A percentile compares a stretch with the other conserved stretches of the same genome.
These are phyloP conservation scores for Fagopyrum esculentum DNA, from an alignment of 148 eudicot genomes.

Conservation along the genomic window DNA sequence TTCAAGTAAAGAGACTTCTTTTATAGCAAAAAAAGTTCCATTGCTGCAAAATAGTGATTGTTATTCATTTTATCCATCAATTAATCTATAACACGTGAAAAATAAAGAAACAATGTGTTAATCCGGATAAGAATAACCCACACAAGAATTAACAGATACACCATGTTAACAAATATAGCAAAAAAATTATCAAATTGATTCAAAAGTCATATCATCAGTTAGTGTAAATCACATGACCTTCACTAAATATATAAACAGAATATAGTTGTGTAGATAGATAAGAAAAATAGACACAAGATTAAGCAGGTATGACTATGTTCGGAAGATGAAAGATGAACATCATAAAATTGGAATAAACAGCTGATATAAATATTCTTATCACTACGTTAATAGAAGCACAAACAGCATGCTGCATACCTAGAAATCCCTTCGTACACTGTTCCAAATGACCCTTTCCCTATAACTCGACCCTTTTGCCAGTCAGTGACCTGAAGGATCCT, in stretches of 20 bases:
- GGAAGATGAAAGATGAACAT: neutral
- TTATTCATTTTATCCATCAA: neutral
- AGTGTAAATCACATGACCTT: neutral
- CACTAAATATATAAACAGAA: neutral
- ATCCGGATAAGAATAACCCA: neutral
- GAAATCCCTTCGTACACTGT: conserved; percentile 8
- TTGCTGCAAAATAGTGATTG: conserved; percentile 32
- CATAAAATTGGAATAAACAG: neutral
- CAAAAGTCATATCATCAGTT: neutral
- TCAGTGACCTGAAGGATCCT: conserved; percentile 4
- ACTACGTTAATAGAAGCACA: neutral
- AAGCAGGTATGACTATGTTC: neutral
- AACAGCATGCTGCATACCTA: conserved; percentile 1
- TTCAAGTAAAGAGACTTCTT: conserved; percentile 85
- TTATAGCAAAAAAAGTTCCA: conserved; percentile 73
- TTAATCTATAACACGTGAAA: conserved; percentile 1
- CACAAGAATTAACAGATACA: neutral
- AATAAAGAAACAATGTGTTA: neutral
- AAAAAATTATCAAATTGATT: neutral
- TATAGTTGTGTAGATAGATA: neutral
- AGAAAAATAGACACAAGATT: neutral
- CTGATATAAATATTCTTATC: neutral
- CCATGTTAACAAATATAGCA: neutral
- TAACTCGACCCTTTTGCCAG: conserved; percentile 8
- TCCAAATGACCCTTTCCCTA: conserved; percentile 12